Percentiles rank a stretch among this genome's conserved stretches.
These are phyloP conservation scores for Claviceps digitariae DNA, from an alignment of 2,329 filamentous ascomycete genomes.

Conservation along the genomic window DNA sequence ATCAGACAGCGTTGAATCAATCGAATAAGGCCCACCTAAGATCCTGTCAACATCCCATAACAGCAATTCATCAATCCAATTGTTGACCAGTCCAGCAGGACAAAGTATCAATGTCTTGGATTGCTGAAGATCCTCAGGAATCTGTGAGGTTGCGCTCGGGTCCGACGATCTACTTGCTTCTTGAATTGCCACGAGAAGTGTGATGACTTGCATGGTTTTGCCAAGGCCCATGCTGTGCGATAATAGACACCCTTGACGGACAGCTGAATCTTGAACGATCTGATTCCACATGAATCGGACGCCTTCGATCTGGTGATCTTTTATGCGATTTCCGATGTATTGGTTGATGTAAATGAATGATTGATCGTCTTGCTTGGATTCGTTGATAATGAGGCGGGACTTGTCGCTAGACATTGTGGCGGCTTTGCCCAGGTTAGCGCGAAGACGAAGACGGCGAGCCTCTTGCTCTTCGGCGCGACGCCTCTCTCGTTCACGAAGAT, in stretches of 20 bases:
- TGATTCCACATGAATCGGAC: conserved; percentile 85
- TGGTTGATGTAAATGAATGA: conserved; percentile 51
- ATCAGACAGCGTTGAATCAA: conserved; percentile 30
- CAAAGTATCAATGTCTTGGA: conserved; percentile 61
- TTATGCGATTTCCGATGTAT: conserved; percentile 51
- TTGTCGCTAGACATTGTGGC: conserved; percentile 30
- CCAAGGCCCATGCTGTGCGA: conserved; percentile 87
- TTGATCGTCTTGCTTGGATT: conserved; percentile 45
- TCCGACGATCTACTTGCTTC: conserved; percentile 50
- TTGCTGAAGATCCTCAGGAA: conserved; percentile 50
- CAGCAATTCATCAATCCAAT: conserved; percentile 69
- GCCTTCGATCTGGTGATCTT: conserved; percentile 68
- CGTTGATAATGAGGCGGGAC: conserved; percentile 50
- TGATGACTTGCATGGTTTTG: conserved; percentile 86
- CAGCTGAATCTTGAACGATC: conserved; percentile 45
- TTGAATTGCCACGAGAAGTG: conserved; percentile 62
- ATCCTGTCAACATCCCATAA: conserved; percentile 48
- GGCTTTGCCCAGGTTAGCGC: conserved; percentile 29
- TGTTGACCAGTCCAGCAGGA: conserved; percentile 60
- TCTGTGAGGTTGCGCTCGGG: conserved; percentile 42
- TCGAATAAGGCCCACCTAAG: conserved; percentile 41
- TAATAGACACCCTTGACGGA: conserved; percentile 62
- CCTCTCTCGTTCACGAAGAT: conserved; percentile 41
- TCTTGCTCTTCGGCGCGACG: conserved; percentile 41
- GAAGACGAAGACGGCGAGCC: conserved; percentile 33